Conservation (phyloP, 495 filamentous ascomycete species). For the Xylaria cubensis region DNA sequence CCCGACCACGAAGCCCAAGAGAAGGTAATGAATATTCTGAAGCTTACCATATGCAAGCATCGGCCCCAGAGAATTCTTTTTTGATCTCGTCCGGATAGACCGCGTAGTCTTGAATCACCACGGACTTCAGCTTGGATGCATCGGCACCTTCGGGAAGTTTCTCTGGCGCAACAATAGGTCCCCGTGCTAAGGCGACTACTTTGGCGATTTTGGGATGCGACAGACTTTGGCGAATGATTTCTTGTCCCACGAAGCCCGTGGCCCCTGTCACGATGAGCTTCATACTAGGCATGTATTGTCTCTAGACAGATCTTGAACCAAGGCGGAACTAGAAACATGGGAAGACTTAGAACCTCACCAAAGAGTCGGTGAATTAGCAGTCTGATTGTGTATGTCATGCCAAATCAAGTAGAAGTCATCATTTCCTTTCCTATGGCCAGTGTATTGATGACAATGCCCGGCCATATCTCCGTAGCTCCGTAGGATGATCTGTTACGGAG, state of each 20-base stretch:
- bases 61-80: slow-evolving; percentile 51
- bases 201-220: slow-evolving; percentile 46
- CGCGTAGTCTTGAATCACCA: slow-evolving; percentile 49
- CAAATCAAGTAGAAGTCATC: neutral
- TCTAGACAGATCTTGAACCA: neutral
- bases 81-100: slow-evolving; percentile 49
- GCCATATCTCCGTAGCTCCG: neutral
- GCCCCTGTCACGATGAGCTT: slow-evolving; percentile 59
- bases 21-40: neutral
- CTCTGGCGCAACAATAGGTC: slow-evolving; percentile 40
- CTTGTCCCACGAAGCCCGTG: slow-evolving; percentile 54
- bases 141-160: slow-evolving; percentile 28
- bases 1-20: neutral
- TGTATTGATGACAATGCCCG: neutral
- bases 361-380: neutral
- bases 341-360: neutral
- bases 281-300: slow-evolving; percentile 39
- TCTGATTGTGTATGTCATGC: neutral
- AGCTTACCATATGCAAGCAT: slow-evolving; percentile 59
- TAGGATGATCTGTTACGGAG: neutral
- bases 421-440: neutral
- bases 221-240: slow-evolving; percentile 54
- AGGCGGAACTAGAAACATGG: neutral
- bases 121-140: slow-evolving; percentile 42
- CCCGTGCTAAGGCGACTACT: slow-evolving; percentile 50